Conservation (phyloP, 306 rosid genomes). For the Begonia loranthoides region DNA sequence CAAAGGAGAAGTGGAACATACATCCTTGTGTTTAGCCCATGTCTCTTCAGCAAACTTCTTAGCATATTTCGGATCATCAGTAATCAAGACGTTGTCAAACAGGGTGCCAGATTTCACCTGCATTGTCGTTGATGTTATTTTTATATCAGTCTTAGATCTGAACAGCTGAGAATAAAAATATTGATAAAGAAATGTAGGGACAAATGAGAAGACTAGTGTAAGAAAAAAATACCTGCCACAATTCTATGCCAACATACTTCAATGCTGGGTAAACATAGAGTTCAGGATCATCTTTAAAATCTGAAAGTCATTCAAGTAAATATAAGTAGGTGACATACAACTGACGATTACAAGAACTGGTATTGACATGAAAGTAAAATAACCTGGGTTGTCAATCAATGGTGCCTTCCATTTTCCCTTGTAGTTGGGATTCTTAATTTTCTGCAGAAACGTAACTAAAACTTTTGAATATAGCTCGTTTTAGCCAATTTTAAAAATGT, state of each 20-base stretch:
- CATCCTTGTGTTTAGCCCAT: slow-evolving; percentile 94
- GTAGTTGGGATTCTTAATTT: slow-evolving; percentile 92
- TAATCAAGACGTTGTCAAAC: slow-evolving; percentile 72
- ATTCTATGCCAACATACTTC: slow-evolving; percentile 91
- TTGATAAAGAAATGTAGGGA: no score
- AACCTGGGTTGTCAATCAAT: slow-evolving; percentile 92
- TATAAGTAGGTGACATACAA: neutral
- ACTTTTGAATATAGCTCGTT: no score
- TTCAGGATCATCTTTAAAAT: slow-evolving; percentile 88
- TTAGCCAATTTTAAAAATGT: slow-evolving; percentile 1
- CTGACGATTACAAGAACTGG: neutral
- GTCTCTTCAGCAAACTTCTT: slow-evolving; percentile 84
- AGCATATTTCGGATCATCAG: slow-evolving; percentile 90
- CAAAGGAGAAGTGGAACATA: slow-evolving; percentile 15
- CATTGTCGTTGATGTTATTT: slow-evolving; percentile 2
- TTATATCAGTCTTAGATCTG: no score
- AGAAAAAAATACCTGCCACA: slow-evolving; percentile 75
- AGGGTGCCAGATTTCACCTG: slow-evolving; percentile 98
- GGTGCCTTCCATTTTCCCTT: slow-evolving; percentile 98
- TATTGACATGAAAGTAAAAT: slow-evolving; percentile 2
- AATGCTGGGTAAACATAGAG: slow-evolving; percentile 82
- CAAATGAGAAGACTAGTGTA: no score
- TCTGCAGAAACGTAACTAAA: slow-evolving; percentile 23
- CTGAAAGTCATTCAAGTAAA: slow-evolving; percentile 22
- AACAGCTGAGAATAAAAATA: no score